phyloP scores from a whole-genome alignment of 2,329 filamentous ascomycete species.

The Sporothrix brunneoviolacea region DNA sequence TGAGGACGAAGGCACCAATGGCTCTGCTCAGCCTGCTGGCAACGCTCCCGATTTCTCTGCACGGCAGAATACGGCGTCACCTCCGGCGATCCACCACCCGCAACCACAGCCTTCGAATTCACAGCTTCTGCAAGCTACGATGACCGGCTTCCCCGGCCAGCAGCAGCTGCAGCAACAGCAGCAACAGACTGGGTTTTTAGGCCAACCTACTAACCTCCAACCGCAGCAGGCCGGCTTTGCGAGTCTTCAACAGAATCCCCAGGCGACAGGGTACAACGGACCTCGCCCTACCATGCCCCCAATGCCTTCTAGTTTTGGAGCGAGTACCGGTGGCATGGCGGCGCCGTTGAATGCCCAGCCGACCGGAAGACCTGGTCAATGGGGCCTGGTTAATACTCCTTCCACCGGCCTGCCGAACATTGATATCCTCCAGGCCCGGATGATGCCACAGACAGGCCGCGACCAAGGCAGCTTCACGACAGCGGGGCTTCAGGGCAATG shows the following conservation, averaged over 20 bases:
- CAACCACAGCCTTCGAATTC: slow-evolving; percentile 69
- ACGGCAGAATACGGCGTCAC: slow-evolving; percentile 41
- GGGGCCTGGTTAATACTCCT: slow-evolving; percentile 96
- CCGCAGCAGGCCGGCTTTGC: slow-evolving; percentile 65
- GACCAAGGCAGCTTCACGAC: slow-evolving; percentile 77
- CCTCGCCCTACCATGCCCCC: slow-evolving; percentile 82
- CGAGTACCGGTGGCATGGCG: slow-evolving; percentile 55
- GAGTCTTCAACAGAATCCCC: slow-evolving; percentile 54
- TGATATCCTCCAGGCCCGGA: slow-evolving; percentile 80
- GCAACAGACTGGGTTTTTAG: slow-evolving; percentile 51
- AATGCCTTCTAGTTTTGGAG: slow-evolving; percentile 56
- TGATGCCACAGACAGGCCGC: slow-evolving; percentile 95
- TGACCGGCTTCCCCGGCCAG: slow-evolving; percentile 60
- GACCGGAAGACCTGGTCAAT: slow-evolving; percentile 86
- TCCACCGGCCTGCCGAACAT: slow-evolving; percentile 87
- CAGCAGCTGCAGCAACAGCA: slow-evolving; percentile 32
- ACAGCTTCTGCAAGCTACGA: slow-evolving; percentile 56
- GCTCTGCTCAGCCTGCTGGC: slow-evolving; percentile 32
- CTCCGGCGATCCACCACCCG: slow-evolving; percentile 58
- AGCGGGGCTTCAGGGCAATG: slow-evolving; percentile 82
- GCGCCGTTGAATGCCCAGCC: slow-evolving; percentile 81
- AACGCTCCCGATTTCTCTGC: slow-evolving; percentile 65
- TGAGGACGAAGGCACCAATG: slow-evolving; percentile 57
- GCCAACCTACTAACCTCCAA: slow-evolving; percentile 54
- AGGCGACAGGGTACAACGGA: slow-evolving; percentile 73